Evolutionary conservation across 768 basidiomycete genomes (phyloP).

Genomic region (Coprinopsis cinerea): DNA sequence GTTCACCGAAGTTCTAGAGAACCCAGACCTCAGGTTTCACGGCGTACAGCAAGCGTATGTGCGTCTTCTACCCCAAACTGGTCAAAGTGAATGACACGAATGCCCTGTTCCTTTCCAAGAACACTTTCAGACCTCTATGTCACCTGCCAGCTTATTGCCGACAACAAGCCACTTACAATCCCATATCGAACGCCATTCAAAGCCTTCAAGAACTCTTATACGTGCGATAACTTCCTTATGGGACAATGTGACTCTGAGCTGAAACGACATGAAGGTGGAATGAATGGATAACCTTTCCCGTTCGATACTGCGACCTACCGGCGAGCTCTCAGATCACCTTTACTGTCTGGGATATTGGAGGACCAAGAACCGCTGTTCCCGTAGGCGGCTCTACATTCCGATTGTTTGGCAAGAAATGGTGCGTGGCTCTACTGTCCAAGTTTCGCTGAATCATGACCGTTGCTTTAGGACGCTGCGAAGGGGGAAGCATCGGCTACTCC

Average conservation of each 20-base stretch:
- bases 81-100: background rate
- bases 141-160: slow-evolving; percentile 85
- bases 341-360: slow-evolving; percentile 94
- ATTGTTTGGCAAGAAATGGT: slow-evolving; percentile 94
- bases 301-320: slow-evolving; percentile 91
- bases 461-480: slow-evolving; percentile 71
- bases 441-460: background rate
- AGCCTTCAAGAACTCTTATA: slow-evolving; percentile 79
- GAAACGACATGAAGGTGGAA: slow-evolving; percentile 65
- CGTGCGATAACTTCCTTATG: slow-evolving; percentile 36
- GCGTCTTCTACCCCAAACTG: background rate
- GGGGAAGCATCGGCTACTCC: slow-evolving; percentile 82
- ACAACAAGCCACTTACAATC: slow-evolving; percentile 90
- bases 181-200: slow-evolving; percentile 91
- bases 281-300: slow-evolving; percentile 88
- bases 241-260: background rate
- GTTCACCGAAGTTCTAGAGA: slow-evolving; percentile 76
- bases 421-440: slow-evolving; percentile 15
- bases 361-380: slow-evolving; percentile 70
- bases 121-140: slow-evolving; percentile 90
- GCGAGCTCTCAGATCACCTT: slow-evolving; percentile 84
- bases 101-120: slow-evolving; percentile 33
- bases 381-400: slow-evolving; percentile 90
- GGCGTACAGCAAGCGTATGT: slow-evolving; percentile 77
- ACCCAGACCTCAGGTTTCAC: slow-evolving; percentile 76